phyloP scores from a whole-genome alignment of 768 basidiomycete genomes.

The Psilocybe tampanensis region DNA sequence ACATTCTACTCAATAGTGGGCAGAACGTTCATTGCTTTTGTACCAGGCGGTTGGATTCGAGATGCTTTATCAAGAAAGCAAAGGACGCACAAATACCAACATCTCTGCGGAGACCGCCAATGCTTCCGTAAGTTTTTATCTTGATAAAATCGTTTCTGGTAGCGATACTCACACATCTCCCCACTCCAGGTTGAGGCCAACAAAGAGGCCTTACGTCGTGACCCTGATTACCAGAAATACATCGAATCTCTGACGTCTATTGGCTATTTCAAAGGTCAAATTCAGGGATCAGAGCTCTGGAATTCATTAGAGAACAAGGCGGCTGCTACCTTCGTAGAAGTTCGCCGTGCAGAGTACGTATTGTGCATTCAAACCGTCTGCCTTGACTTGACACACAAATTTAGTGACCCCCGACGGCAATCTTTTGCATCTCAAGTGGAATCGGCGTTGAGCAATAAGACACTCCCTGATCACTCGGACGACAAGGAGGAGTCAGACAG shows the following conservation, averaged over 20 bases:
- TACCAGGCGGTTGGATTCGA: constrained; percentile 91
- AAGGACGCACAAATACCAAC: constrained; percentile 50
- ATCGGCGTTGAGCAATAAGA: constrained; percentile 51
- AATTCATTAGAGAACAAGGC: constrained; percentile 73
- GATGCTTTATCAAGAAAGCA: constrained; percentile 90
- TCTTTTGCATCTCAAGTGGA: constrained; percentile 81
- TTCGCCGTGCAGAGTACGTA: constrained; percentile 67
- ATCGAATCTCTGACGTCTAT: constrained; percentile 62
- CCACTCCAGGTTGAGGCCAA: constrained; percentile 55
- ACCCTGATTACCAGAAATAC: constrained; percentile 71
- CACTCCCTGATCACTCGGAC: constrained; percentile 22
- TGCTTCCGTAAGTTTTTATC: constrained; percentile 48
- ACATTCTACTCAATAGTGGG: neutral
- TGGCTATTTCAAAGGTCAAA: constrained; percentile 79
- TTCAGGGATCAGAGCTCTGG: constrained; percentile 81
- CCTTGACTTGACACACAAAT: neutral
- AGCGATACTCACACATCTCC: neutral
- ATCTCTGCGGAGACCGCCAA: constrained; percentile 35
- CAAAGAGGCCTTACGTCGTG: constrained; percentile 68
- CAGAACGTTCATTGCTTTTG: constrained; percentile 6
- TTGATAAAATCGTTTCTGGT: neutral
- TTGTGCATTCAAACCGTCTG: neutral
- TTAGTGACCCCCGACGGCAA: constrained; percentile 60
- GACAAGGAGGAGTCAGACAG: constrained; percentile 71
- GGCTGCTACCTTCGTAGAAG: constrained; percentile 60